Base-by-base conservation (phyloP, 495 filamentous ascomycete species). In the Podospora pseudocomata region DNA sequence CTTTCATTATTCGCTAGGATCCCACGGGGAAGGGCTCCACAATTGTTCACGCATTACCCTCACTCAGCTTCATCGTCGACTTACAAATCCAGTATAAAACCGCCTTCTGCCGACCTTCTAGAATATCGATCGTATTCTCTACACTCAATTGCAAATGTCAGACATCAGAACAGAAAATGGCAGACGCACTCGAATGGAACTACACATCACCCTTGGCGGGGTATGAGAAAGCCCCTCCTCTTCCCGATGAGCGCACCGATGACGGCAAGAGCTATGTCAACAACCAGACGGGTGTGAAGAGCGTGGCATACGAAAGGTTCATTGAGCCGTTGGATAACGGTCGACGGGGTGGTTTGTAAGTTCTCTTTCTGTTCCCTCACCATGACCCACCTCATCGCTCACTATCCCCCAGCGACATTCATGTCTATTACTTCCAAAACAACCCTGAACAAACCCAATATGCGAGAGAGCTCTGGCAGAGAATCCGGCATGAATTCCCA, bases 401-500 rank as follows among this genome's bases (percentile, higher is more conserved):
- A 49, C 39, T 3, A 49, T 15, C 13, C 20, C 20, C 0, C 20
- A 86, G 84, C 71, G 92, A 96, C 75, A 78, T 93, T 5, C 93
- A 96, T 78, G 89, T 97, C 72, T 96, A 95, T 78, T 89, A 90
- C 73, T 87, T 86, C 70, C 86, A 91, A 79, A 84, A 78, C 61
- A 90, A 90, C 70, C 78, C 83, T 0, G 78, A 81, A 20, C 90
- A 96, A 76, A 71, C 77, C 1, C 77, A 81, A 27, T 93, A 88
- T 73, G 92, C 92, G 0, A 81, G 79, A 18, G 88, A 90, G 26
- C 83, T 97, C 0, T 90, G 88, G 83, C 87, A 94, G 71, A 83
- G 93, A 56, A 91, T 97, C 70, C 80, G 92, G 26, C 85, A 86
- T 27, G 92, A 97, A 80, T 97, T 96, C 74, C 93, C 93, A 18